Conservation (phyloP, 2,329 filamentous ascomycete genomes). For the Colletotrichum sansevieriae region DNA sequence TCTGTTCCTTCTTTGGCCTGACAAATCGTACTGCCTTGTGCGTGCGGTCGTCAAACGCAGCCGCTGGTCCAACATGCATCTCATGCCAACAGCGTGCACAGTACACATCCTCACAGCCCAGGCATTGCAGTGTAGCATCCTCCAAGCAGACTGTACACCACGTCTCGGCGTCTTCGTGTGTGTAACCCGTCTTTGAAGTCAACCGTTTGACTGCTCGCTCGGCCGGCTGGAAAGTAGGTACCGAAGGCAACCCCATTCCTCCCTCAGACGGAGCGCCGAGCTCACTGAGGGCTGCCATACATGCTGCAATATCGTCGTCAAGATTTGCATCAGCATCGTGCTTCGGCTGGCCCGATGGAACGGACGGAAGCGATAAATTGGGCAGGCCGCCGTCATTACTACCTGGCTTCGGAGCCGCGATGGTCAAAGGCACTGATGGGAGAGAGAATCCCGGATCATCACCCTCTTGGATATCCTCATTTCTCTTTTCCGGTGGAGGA, state of each 20-base stretch:
- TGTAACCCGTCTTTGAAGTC: conserved; percentile 59
- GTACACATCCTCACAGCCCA: conserved; percentile 82
- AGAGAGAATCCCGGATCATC: conserved; percentile 47
- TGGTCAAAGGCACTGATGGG: conserved; percentile 55
- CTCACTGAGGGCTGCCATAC: conserved; percentile 65
- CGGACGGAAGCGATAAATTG: conserved; percentile 59
- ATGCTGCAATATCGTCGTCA: conserved; percentile 62
- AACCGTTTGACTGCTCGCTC: conserved; percentile 57
- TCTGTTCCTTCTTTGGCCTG: conserved; percentile 50
- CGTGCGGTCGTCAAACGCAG: conserved; percentile 76
- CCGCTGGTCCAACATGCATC: conserved; percentile 78
- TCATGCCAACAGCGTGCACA: conserved; percentile 85
- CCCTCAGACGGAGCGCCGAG: conserved; percentile 49
- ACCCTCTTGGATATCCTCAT: conserved; percentile 38
- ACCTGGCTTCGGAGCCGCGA: conserved; percentile 46
- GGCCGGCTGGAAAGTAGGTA: conserved; percentile 63
- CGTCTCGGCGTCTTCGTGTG: conserved; percentile 78
- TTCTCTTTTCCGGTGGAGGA: conserved; percentile 2
- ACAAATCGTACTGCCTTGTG: conserved; percentile 76
- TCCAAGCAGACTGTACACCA: conserved; percentile 90
- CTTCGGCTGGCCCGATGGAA: conserved; percentile 56
- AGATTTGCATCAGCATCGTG: conserved; percentile 53
- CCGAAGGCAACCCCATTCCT: conserved; percentile 58
- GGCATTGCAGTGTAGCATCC: conserved; percentile 79
- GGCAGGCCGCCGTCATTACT: conserved; percentile 35